A percentile compares a stretch with the other conserved stretches of the same genome.
Conservation (phyloP, 148 eudicot genomes). For the Drosera capensis region DNA sequence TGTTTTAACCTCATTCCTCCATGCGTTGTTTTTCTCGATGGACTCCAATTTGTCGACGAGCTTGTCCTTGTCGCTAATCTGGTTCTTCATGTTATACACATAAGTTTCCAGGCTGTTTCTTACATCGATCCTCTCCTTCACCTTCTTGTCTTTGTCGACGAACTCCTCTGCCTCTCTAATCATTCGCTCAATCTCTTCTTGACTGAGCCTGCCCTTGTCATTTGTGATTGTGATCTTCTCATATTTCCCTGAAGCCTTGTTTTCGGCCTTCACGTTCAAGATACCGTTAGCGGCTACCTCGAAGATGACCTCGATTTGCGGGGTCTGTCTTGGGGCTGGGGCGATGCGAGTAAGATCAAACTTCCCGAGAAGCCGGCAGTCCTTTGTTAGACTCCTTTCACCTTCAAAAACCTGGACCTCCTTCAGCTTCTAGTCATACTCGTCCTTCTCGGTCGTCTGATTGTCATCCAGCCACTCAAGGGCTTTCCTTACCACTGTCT, state of each 20-base stretch:
- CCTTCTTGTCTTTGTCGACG: conserved; percentile 42
- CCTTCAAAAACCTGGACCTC: conserved; percentile 23
- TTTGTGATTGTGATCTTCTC: conserved; percentile 46
- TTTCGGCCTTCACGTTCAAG: conserved; percentile 42
- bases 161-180: conserved; percentile 43
- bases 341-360: conserved; percentile 17
- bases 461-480: not conserved
- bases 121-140: conserved; percentile 36
- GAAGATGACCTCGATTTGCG: no score
- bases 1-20: no score
- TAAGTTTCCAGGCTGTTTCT: no score
- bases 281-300: conserved; percentile 38
- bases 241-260: conserved; percentile 32
- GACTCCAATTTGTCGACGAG: conserved; percentile 37
- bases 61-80: conserved; percentile 35
- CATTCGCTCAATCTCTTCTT: conserved; percentile 44
- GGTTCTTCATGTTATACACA: conserved; percentile 44
- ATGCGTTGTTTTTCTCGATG: no score
- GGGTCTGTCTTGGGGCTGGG: conserved; percentile 23
- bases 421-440: no score
- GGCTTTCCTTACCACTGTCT: not conserved
- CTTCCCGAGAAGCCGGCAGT: conserved; percentile 14
- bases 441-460: not conserved
- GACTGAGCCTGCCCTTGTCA: no score
- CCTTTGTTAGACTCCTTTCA: conserved; percentile 16